These are phyloP conservation scores for Rhazya stricta DNA, from an alignment of 257 asterid genomes.

Conservation along the genomic window DNA sequence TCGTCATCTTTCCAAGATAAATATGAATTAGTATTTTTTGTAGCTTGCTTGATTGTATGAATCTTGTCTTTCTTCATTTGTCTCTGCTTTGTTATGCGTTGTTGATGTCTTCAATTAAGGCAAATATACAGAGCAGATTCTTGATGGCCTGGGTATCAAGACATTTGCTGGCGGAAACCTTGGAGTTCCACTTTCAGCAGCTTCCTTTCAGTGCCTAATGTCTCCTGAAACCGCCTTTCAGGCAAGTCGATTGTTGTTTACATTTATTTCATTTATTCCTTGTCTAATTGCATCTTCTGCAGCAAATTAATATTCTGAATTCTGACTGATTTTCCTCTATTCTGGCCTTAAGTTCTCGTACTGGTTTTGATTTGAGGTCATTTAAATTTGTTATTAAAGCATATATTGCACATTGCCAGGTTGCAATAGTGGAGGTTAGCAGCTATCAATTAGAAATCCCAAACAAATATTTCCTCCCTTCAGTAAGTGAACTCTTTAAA, in stretches of 20 bases:
- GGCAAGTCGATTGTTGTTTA: conserved; percentile 18
- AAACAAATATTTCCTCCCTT: conserved; percentile 28
- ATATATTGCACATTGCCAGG: conserved; percentile 18
- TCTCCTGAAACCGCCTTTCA: conserved; percentile 25
- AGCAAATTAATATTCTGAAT: background rate
- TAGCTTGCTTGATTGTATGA: background rate
- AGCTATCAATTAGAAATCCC: conserved; percentile 46
- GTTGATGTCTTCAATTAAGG: background rate
- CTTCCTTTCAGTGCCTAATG: conserved; percentile 29
- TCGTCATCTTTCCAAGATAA: background rate
- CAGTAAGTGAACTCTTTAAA: conserved; percentile 17
- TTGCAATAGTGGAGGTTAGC: conserved; percentile 43
- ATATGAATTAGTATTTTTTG: background rate
- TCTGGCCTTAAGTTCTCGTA: background rate
- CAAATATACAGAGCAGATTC: conserved; percentile 18
- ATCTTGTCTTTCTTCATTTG: background rate
- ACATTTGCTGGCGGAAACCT: conserved; percentile 39
- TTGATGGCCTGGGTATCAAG: conserved; percentile 22
- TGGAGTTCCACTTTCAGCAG: conserved; percentile 42
- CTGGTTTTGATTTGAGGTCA: too few relatives aligned
- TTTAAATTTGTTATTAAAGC: too few relatives aligned
- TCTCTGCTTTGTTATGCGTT: background rate
- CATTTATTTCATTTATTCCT: background rate
- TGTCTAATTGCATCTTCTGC: background rate
- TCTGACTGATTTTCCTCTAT: background rate